Base-by-base conservation (phyloP, 345 rosid genomes). In the Rhodamnia argentea region DNA sequence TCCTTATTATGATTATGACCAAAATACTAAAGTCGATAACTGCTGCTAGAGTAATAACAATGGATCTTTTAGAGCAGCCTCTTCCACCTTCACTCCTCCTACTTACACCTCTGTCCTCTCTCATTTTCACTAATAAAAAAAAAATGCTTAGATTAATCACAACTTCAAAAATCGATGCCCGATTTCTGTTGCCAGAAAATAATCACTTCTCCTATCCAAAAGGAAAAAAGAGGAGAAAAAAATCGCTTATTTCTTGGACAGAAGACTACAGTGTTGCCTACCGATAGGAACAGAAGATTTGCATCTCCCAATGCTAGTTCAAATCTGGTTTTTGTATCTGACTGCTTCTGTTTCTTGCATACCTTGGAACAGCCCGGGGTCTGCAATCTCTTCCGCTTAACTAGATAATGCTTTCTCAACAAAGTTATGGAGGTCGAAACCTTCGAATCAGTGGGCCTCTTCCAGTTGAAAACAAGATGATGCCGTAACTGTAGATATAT, bases 401-500 rank as follows among this genome's bases (percentile, higher is more conserved):
- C 84, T 56, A 51, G 84, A 86, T 14, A 84, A 20, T 57, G 90
- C 89, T 75, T 40, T 85, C 7, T 23, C 59, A 5, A 54, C 87
- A 56, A 70, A 87, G n/a, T 82, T 75, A 32, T 47, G 83, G 62
- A 87, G 86, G 32, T 76, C 85, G 40, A 40, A 83, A 6, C 75
- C 87, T 83, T 37, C 27, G 12, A 5, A 44, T 87, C 83, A 9
- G 88, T 85, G 4, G 90, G 88, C 29, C 74, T 86, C 64, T 85
- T 86, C 32, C 88, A 37, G 0, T 87, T 82, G 7, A 88, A 55
- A 87, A 90, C 32, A 57, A 15, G 6, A 87, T 60, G 13, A 89
- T 89, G 5, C 92, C 87, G 14, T 75, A 88, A 55, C 90, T 85
- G 57, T 90, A 86, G 18, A 83, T 74, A 85, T 89, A 90, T 40